Conservation (phyloP, 768 basidiomycete species). For the Suillus placidus region DNA sequence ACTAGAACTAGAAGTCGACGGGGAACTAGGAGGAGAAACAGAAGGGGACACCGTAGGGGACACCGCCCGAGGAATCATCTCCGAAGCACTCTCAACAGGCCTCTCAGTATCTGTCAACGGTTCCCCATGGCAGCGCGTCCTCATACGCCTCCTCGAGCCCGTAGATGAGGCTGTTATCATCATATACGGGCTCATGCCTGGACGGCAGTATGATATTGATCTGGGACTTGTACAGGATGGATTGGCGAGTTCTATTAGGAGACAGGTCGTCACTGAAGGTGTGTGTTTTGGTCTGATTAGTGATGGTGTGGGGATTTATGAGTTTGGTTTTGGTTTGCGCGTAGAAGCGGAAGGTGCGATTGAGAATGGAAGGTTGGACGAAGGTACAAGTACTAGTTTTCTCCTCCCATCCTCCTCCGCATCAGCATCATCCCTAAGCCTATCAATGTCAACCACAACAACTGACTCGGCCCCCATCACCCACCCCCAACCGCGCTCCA, state of each 20-base stretch:
- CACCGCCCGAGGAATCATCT: conserved; percentile 49
- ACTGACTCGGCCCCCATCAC: conserved; percentile 25
- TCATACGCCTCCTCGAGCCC: conserved; percentile 78
- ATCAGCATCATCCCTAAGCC: conserved; percentile 41
- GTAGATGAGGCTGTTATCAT: conserved; percentile 89
- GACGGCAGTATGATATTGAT: conserved; percentile 89
- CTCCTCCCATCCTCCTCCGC: not conserved
- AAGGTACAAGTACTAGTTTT: conserved; percentile 12
- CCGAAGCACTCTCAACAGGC: conserved; percentile 63
- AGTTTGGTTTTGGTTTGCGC: not conserved
- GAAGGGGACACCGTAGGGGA: conserved; percentile 37
- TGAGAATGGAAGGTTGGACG: conserved; percentile 29
- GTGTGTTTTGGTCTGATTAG: conserved; percentile 20
- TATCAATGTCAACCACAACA: conserved; percentile 32
- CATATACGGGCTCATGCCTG: conserved; percentile 86
- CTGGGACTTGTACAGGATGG: conserved; percentile 71
- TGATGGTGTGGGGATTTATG: conserved; percentile 12
- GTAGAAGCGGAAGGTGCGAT: conserved; percentile 25
- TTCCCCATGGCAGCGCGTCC: conserved; percentile 75
- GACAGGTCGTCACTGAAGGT: conserved; percentile 73
- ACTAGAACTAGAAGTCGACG: not conserved
- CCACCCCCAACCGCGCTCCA: conserved; percentile 28
- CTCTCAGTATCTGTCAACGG: conserved; percentile 82
- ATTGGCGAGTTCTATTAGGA: conserved; percentile 48
- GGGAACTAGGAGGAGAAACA: not conserved